Base-by-base conservation (phyloP, 2,329 filamentous ascomycete species). In the Stachybotrys elegans region DNA sequence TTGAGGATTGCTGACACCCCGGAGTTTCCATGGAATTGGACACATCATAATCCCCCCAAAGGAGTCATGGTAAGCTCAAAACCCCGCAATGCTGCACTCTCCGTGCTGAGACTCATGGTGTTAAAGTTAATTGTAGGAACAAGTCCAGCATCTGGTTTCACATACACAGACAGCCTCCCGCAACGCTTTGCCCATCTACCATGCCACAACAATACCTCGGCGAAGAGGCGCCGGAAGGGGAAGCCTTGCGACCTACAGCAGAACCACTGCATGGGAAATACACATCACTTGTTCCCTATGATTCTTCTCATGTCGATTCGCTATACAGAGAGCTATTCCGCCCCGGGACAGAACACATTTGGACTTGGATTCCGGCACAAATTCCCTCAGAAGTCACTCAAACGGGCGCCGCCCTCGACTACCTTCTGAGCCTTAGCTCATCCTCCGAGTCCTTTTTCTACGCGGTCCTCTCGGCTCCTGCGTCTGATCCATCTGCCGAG, bases 371-470 rank as follows among this genome's bases (percentile, higher is more conserved):
- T 8, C 36, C 36, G 4, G n/a, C 20, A 8, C 6, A 39, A 5
- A 12, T 7, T 6, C 21, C 21, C 14, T n/a, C 21, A 16, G 31
- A 34, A 34, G 19, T 22, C 36, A 11, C 21, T 8, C 36, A 9
- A 39, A 5, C 14, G 22, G 9, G 11, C n/a, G 13, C 5, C 20
- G 16, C n/a, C 8, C 11, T 12, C 22, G 20, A 22, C 14, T 39
- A 39, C 6, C 13, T 23, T 44, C 3, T 65, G 56, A 52, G 48
- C 48, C n/a, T n/a, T n/a, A n/a, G n/a, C 25, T 48, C 38, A 4
- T 61, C 60, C 0, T 43, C 51, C 2, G 66, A 72, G 45, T 61
- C 65, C 0, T 54, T 69, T 31, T 71, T 68, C 53, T 79, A 67
- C 51, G 62, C 69, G 12, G 65, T 78, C 20, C 55, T 73, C 14